Evolutionary conservation across 202 grass and related monocot species (phyloP), one percentile per base, ranked within the genome.

Genomic region (Zoysia matrella): DNA sequence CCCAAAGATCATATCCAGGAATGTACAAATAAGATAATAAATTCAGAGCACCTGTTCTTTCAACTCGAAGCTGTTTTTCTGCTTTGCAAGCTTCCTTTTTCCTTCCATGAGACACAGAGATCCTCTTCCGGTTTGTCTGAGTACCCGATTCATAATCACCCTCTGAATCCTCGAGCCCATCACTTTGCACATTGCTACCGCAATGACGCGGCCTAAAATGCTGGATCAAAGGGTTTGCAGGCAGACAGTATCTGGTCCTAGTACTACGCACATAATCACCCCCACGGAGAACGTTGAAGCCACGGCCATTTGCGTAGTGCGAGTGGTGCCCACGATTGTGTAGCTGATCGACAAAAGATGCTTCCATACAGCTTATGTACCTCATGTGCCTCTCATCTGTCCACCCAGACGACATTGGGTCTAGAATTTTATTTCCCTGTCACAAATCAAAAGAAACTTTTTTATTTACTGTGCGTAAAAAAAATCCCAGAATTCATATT

Each of bases 351-450:
- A 96, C 5, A 51, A 97, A 97, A 58, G 89, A 92, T 22, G 84
- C 82, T 52, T 97, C 94, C 82, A 97, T 89, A n/a, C 87, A 97
- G 85, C 69, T 92, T 81, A 97, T 88, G 52, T 97, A 97, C 7
- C 73, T 9, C 68, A 86, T 84, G 82, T 97, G 91, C 46, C 88
- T 94, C 85, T 97, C 94, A 43, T 97, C 74, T 55, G 93, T 96
- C 93, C 93, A 96, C 42, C 90, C 93, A 4, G 81, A 65, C 0
- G 90, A 86, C 78, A 60, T 57, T 41, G 69, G 13, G 71, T 82
- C 47, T 30, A 74, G 39, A 15, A 72, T 76, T 65, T 46, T 52
- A 82, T 83, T 83, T 8, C 67, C 86, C 91, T 94, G 70, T 86
- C 50, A 78, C 70, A 8, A 89, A 74, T 16, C 67, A 43, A 52